These are phyloP conservation scores for Ceratobasidium papillatum DNA, from an alignment of 1,284 basidiomycete genomes.

Conservation along the genomic window DNA sequence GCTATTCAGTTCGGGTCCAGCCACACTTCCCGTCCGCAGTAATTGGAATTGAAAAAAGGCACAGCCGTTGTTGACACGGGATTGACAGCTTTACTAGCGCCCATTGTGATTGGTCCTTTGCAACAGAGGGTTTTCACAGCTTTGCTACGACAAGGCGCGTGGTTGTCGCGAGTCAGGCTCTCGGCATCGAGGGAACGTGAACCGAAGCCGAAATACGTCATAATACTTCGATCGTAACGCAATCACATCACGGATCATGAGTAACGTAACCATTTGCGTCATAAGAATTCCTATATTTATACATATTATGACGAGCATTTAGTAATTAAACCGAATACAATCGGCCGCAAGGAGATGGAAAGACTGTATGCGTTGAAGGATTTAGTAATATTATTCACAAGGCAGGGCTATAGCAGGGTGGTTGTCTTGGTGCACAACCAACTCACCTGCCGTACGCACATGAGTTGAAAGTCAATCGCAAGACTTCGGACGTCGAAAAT, in stretches of 20 bases:
- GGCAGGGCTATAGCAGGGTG: too few species aligned
- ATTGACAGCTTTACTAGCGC: background rate
- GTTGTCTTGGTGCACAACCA: too few species aligned
- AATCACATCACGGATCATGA: constrained; percentile 2
- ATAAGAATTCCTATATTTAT: background rate
- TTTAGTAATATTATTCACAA: too few species aligned
- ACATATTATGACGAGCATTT: background rate
- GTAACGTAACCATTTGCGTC: too few species aligned
- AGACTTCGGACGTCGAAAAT: too few species aligned
- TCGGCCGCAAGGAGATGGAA: too few species aligned
- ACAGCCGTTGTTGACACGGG: background rate
- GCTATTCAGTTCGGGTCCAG: background rate
- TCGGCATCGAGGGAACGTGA: background rate
- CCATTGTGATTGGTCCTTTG: too few species aligned
- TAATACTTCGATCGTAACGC: background rate
- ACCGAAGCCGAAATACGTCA: background rate
- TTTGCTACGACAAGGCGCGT: background rate
- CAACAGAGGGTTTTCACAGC: background rate
- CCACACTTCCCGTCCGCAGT: background rate
- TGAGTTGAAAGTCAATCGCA: too few species aligned
- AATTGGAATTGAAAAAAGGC: background rate
- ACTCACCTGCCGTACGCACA: too few species aligned
- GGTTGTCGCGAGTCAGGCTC: background rate
- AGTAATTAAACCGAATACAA: background rate
- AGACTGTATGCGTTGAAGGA: too few species aligned